These are phyloP conservation scores for Eremothecium gossypii DNA, from an alignment of 1,139 yeast species.

Conservation along the genomic window DNA sequence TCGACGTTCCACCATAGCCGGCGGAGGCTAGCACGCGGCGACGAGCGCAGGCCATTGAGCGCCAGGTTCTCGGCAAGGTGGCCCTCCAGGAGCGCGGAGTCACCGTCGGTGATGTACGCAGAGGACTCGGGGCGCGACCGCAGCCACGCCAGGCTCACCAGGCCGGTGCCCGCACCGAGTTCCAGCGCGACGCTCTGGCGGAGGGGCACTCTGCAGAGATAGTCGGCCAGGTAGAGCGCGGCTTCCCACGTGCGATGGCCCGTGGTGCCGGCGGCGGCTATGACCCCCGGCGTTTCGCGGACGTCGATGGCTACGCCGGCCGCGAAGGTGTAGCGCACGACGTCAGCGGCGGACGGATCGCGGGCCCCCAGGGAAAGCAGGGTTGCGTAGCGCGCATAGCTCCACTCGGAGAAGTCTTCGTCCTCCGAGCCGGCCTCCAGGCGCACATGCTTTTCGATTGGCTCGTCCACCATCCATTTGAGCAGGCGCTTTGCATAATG, in stretches of 20 bases:
- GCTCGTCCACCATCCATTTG: slow-evolving; percentile 32
- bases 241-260: slow-evolving; percentile 96
- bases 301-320: slow-evolving; percentile 34
- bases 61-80: slow-evolving; percentile 37
- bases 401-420: slow-evolving; percentile 33
- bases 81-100: slow-evolving; percentile 47
- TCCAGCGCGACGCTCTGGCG: slow-evolving; percentile 36
- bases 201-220: slow-evolving; percentile 26
- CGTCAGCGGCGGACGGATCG: slow-evolving; percentile 40
- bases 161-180: slow-evolving; percentile 85
- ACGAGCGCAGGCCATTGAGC: slow-evolving; percentile 34
- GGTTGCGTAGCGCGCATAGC: slow-evolving; percentile 44
- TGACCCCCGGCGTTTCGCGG: slow-evolving; percentile 52
- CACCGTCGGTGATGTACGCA: slow-evolving; percentile 67
- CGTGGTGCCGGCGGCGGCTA: slow-evolving; percentile 72
- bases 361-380: slow-evolving; percentile 36
- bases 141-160: slow-evolving; percentile 54
- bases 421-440: slow-evolving; percentile 10
- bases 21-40: slow-evolving; percentile 29
- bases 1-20: slow-evolving; percentile 59
- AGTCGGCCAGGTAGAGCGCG: slow-evolving; percentile 55
- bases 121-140: slow-evolving; percentile 18
- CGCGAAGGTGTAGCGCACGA: slow-evolving; percentile 38
- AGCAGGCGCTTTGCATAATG: slow-evolving; percentile 43
- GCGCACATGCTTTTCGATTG: slow-evolving; percentile 9